Base-by-base conservation (phyloP, 1,284 basidiomycete genomes). In the Ustilago trichophora region DNA sequence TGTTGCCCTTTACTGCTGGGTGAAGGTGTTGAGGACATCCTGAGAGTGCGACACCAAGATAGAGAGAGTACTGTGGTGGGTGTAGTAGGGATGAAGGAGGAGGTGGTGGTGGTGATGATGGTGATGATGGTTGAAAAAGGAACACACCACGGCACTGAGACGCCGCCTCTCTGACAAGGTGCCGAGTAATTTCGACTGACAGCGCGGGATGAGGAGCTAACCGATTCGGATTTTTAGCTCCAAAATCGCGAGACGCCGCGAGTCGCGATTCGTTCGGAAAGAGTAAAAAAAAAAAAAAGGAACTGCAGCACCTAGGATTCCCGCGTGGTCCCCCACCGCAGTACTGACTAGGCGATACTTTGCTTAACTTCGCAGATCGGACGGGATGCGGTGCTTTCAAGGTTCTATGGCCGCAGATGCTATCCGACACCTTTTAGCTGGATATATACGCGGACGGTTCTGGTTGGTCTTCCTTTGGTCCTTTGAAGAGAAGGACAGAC, bases 251-350 rank as follows among this genome's bases (percentile, higher is more conserved):
- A n/a, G n/a, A n/a, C n/a, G n/a, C n/a, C n/a, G n/a, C n/a, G n/a
- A n/a, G n/a, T n/a, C n/a, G n/a, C n/a, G n/a, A n/a, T n/a, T n/a
- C n/a, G n/a, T n/a, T 9, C 24, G 9, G 13, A 15, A 34, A 33
- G 6, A 34, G 15, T 6, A n/a, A 11, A 33, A 31, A 33, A 25
- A 19, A 29, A 48, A 34, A 27, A 36, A 43, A 43, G 19, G 12
- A 27, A 27, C 25, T 26, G 6, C 40, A 41, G 87, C 88, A 88
- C 87, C 87, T 84, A 88, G 87, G 88, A 89, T 89, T 89, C 88
- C 87, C 87, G 85, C 85, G 87, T 89, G 88, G 88, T 89, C 88
- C 88, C 88, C 88, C 88, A 89, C 88, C 87, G 85, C 88, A 88
- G 88, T 89, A 89, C 88, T 89, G 87, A 88, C 88, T 88, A 83